Evolutionary conservation across 495 filamentous ascomycete species (phyloP).

Genomic region (Hyaloscypha bicolor): DNA sequence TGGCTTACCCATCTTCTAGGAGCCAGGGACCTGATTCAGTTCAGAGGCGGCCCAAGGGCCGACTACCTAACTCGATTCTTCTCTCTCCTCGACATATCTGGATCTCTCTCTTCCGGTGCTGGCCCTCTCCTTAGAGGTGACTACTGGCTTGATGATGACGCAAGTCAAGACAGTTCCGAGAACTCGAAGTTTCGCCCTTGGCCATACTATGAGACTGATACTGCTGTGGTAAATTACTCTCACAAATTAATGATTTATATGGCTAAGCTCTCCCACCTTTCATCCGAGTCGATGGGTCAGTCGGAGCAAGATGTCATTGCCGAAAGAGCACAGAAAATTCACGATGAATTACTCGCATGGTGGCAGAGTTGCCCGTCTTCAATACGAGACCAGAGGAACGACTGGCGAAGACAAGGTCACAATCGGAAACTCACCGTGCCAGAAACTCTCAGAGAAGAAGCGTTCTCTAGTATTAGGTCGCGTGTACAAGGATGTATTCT

Average conservation of each 20-base stretch:
- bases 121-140: constrained; percentile 28
- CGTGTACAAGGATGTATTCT: constrained; percentile 27
- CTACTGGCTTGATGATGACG: constrained; percentile 30
- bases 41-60: constrained; percentile 27
- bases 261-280: constrained; percentile 25
- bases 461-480: constrained; percentile 27
- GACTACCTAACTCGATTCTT: constrained; percentile 32
- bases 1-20: constrained; percentile 33
- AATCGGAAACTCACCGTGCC: constrained; percentile 25
- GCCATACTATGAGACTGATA: constrained; percentile 24
- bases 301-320: constrained; percentile 13
- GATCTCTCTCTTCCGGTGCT: constrained; percentile 23
- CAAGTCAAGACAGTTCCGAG: background rate
- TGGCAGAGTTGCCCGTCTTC: constrained; percentile 23
- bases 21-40: constrained; percentile 30
- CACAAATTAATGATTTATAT: constrained; percentile 31
- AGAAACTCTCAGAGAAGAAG: constrained; percentile 30
- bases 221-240: constrained; percentile 22
- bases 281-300: constrained; percentile 22
- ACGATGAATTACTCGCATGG: constrained; percentile 17
- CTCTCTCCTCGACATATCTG: constrained; percentile 31
- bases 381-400: constrained; percentile 24
- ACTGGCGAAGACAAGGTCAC: constrained; percentile 27
- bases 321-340: constrained; percentile 20
- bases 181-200: constrained; percentile 5